Evolutionary conservation across 2,329 filamentous ascomycete species (phyloP).

Genomic region (Aspergillus sp.): DNA sequence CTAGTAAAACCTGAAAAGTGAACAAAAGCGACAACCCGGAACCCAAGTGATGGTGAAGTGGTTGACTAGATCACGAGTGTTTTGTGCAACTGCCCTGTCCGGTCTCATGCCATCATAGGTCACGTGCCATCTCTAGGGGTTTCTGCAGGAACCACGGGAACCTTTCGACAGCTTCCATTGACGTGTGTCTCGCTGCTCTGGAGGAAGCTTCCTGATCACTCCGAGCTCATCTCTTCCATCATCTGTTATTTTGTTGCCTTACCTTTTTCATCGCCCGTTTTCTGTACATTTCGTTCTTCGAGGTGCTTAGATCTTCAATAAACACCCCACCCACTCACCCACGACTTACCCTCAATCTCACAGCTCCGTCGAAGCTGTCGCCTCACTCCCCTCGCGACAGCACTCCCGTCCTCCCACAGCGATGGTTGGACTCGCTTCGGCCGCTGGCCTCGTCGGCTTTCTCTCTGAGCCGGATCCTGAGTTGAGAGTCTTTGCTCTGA

Average conservation of each 20-base stretch:
- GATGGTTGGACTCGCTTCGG: slow-evolving; percentile 94
- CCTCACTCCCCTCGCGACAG: slow-evolving; percentile 34
- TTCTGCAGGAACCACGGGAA: slow-evolving; percentile 30
- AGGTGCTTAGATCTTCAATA: slow-evolving; percentile 20
- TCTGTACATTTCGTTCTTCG: slow-evolving; percentile 25
- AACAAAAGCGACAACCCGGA: neutral
- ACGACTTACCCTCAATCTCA: slow-evolving; percentile 23
- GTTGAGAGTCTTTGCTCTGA: slow-evolving; percentile 90
- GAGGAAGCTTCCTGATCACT: slow-evolving; percentile 21
- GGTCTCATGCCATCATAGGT: slow-evolving; percentile 15
- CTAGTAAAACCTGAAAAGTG: neutral
- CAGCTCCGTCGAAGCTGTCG: slow-evolving; percentile 36
- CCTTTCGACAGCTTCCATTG: slow-evolving; percentile 36
- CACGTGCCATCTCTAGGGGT: slow-evolving; percentile 30
- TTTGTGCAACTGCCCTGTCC: neutral
- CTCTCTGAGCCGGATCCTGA: slow-evolving; percentile 92
- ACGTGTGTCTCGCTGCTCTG: slow-evolving; percentile 33
- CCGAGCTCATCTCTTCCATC: slow-evolving; percentile 14
- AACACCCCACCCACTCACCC: slow-evolving; percentile 15
- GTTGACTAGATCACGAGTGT: neutral
- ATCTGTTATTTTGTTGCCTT: slow-evolving; percentile 27
- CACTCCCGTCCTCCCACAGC: slow-evolving; percentile 29
- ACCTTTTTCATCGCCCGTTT: slow-evolving; percentile 20
- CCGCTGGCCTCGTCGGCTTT: slow-evolving; percentile 92
- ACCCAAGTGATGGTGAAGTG: neutral